Evolutionary conservation across 169 alveolate genomes (phyloP), one percentile per base, ranked within the genome.

Genomic region (Cryptosporidium xiaoi): DNA sequence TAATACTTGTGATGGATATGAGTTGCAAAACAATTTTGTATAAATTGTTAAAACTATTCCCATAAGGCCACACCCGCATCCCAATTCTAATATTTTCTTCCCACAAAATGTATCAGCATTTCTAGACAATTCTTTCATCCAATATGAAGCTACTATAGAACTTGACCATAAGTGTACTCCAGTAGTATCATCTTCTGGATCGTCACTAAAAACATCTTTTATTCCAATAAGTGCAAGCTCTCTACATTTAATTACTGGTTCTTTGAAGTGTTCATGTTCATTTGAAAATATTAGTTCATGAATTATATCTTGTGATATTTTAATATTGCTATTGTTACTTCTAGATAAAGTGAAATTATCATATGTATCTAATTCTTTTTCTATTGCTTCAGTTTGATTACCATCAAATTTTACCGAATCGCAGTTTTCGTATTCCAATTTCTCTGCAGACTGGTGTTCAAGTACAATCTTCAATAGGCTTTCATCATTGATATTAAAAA

Each of bases 111-210:
- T 24, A 34, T 77, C 29, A 12, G 31, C 46, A 12, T 33, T 58
- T 27, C 33, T 56, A 12, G 55, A 36, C 31, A 77, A 46, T 18
- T 77, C 55, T 15, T 20, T 71, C 34, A 77, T 62, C 87, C 87
- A 77, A 62, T 60, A 77, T 8, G 77, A 34, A 16, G 77, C 87
- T 13, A 77, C 87, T 16, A 77, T 77, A 7, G 87, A 77, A 44
- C 87, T 77, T 24, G 87, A 77, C 87, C 87, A 77, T n/a, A 77
- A 15, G 36, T 77, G 87, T 10, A 60, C 71, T 40, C 87, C 87
- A 12, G 87, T 77, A 3, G 87, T 77, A 46, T 77, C 87, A 50
- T 77, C 64, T 24, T 46, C 46, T 15, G 87, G 87, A 29, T 77
- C 40, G 24, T 62, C 60, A 31, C 56, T 64, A 77, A 77, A 77